Base-by-base conservation (phyloP, 2,329 filamentous ascomycete genomes). In the Phialophora expanda region DNA sequence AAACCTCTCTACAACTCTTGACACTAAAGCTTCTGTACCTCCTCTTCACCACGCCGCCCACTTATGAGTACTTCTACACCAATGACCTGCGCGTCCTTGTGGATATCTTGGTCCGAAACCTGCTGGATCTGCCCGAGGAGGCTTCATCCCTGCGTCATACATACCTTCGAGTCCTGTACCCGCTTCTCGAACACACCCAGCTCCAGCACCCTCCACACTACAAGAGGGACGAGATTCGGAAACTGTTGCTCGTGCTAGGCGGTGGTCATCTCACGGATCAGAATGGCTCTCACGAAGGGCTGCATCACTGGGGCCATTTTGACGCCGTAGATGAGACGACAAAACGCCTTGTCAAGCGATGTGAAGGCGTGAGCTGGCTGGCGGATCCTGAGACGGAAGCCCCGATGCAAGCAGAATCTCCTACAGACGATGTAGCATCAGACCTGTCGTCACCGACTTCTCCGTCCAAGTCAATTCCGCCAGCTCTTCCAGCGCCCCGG, bases 41-140 rank as follows among this genome's bases (percentile, higher is more conserved):
- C 41, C 85, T 99, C 9, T 99, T 99, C 79, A 97, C 93, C 4
- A 98, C 92, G 9, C 88, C 88, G 64, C 87, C 90, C 17, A 99
- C 95, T 0, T 92, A 95, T 77, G 95, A 99, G 79, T 99, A 98
- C 78, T 99, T 99, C 76, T 99, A 98, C 78, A 97, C 93, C 30
- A 99, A 99, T 76, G 95, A 99, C 75, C 84, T 99, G 32, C 91
- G 92, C 65, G 95, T 99, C 4, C 86, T 99, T 17, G 85, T 98
- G 55, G 95, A 99, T 75, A 95, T 99, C 70, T 93, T 99, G 65
- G 92, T 99, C 67, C 91, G 95, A 51, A 99, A 99, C 74, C 83
- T 99, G n/a, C 88, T 98, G 73, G 95, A 99, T 76, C 83, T 99
- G 8, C 95, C 96, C 0, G 90, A 94, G 73, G 94, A 97, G 75